Percentiles rank a stretch among this genome's conserved stretches.
These are phyloP conservation scores for Fusarium lateritium DNA, from an alignment of 2,329 filamentous ascomycete genomes.

Conservation along the genomic window DNA sequence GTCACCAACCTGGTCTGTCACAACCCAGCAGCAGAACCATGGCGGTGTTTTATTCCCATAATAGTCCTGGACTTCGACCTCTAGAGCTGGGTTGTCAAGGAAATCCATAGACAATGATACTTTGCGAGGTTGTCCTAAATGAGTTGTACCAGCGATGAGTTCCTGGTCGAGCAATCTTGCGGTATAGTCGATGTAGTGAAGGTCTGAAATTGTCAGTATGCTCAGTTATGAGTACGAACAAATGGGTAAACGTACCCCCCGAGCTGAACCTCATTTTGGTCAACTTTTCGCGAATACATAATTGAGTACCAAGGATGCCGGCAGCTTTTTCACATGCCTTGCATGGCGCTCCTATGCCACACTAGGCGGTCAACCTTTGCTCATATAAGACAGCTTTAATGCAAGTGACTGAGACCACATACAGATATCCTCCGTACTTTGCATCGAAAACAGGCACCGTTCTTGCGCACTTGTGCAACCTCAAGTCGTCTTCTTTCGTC, in stretches of 20 bases:
- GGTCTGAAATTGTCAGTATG: conserved; percentile 35
- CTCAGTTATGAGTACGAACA: background rate
- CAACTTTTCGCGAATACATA: conserved; percentile 49
- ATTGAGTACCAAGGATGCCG: conserved; percentile 44
- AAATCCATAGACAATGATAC: conserved; percentile 49
- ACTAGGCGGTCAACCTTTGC: conserved; percentile 40
- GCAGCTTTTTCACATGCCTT: conserved; percentile 46
- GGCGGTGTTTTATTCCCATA: conserved; percentile 41
- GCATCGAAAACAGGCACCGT: conserved; percentile 49
- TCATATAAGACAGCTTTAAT: background rate
- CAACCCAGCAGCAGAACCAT: conserved; percentile 51
- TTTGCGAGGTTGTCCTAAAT: conserved; percentile 47
- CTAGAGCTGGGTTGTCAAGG: conserved; percentile 44
- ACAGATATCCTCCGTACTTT: conserved; percentile 49
- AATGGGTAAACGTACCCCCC: conserved; percentile 38
- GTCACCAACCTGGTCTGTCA: conserved; percentile 48
- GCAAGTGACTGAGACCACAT: conserved; percentile 25
- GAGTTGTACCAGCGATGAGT: conserved; percentile 49
- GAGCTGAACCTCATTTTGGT: conserved; percentile 50
- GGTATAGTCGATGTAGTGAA: conserved; percentile 51
- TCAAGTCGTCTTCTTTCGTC: conserved; percentile 47
- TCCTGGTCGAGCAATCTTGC: conserved; percentile 48
- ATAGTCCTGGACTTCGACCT: conserved; percentile 48
- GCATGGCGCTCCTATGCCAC: conserved; percentile 47
- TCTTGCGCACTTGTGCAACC: conserved; percentile 48